Base-by-base conservation (phyloP, 2,329 filamentous ascomycete genomes). In the Cytospora chrysosperma region DNA sequence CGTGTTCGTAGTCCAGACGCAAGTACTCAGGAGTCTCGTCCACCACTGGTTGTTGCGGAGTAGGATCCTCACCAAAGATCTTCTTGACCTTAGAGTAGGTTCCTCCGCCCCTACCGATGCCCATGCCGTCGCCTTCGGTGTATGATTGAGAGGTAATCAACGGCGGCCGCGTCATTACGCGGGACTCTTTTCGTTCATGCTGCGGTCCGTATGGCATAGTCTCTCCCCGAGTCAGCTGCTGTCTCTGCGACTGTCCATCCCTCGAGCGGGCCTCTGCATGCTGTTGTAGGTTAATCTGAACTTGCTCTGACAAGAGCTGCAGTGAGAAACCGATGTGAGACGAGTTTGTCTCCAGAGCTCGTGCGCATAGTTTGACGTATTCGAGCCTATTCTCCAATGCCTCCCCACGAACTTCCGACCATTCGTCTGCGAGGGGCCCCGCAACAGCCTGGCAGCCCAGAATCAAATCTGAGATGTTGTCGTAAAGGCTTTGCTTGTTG, bases 401-500 rank as follows among this genome's bases (percentile, higher is more conserved):
- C 73, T 96, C 92, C 1, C 93, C 92, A 51, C 93, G 88, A n/a
- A 93, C 82, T 73, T 97, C 93, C 4, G 93, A 87, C 95, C 95
- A 99, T 77, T 99, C 95, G 73, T 99, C 95, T 10, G 90, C 91
- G 51, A 99, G 77, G 7, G 95, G 95, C 10, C 92, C 92, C 7
- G 93, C 91, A n/a, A 98, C 90, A 27, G 91, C 88, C 76, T 99
- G 95, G 71, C 93, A 97, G 64, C 89, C 88, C 56, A 97, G 78
- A 4, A 98, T 79, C 30, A 99, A 84, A 73, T 98, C 95, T 10
- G 93, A 93, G 61, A 97, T 90, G 64, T 93, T 90, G 75, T 98
- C 95, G 75, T 98, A 98, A 21, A 96, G 82, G 69, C 90, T 91
- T 75, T 99, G 95, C 77, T 98, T 98, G 74, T 96, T 92, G 34